Evolutionary conservation across 139 green algal species (phyloP).

Genomic region (Chlorella sp.): DNA sequence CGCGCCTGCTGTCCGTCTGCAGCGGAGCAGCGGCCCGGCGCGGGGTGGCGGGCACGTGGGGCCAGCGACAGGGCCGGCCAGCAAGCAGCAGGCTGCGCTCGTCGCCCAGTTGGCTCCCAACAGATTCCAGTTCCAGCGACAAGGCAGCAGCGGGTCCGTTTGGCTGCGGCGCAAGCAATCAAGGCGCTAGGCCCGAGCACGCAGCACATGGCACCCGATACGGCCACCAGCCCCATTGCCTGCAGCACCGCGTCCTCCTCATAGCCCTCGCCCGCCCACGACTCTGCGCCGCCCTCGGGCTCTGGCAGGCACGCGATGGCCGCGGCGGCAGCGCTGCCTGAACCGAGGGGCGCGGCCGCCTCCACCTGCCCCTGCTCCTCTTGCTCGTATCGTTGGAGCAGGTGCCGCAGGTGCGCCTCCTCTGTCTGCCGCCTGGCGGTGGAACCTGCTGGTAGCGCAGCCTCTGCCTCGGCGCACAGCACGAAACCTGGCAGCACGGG

Average conservation of each 20-base stretch:
- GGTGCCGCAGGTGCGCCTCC: constrained; percentile 40
- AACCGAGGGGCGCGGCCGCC: neutral
- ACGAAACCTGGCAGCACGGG: constrained; percentile 62
- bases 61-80: too few relatives aligned
- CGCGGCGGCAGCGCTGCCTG: neutral
- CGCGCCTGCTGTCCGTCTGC: too few relatives aligned
- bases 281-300: neutral
- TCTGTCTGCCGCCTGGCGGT: constrained; percentile 12
- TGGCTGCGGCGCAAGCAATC: too few relatives aligned
- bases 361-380: constrained; percentile 4
- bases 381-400: constrained; percentile 30
- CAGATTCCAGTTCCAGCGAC: too few relatives aligned
- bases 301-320: neutral
- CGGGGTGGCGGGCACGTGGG: too few relatives aligned
- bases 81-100: too few relatives aligned
- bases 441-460: neutral
- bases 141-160: too few relatives aligned
- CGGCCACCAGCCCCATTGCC: too few relatives aligned
- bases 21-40: too few relatives aligned
- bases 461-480: constrained; percentile 36
- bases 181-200: too few relatives aligned
- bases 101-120: too few relatives aligned
- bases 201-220: too few relatives aligned
- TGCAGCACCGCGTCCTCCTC: constrained; percentile 56
- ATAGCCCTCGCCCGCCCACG: constrained; percentile 68